Base-by-base conservation (phyloP, 1,284 basidiomycete genomes). In the Papiliotrema terrestris region DNA sequence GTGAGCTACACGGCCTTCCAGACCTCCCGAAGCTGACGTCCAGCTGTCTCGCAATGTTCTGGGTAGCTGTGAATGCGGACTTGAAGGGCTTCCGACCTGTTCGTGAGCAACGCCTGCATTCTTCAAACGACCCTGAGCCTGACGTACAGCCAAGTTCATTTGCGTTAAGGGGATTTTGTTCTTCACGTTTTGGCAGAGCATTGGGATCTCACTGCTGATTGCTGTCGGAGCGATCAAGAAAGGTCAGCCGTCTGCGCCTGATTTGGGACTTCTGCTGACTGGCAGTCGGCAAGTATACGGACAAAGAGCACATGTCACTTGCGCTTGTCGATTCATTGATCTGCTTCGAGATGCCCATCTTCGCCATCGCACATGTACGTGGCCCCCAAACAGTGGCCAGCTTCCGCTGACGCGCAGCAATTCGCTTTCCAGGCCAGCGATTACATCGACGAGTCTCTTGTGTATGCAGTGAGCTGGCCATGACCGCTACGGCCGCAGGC, bases 161-260 rank as follows among this genome's bases (percentile, higher is more conserved):
- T 98, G 93, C 72, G 91, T 98, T 67, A 98, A 98, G 73, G 93
- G 92, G 47, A 94, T 98, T 62, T 82, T 98, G 43, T 97, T 98
- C 81, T 95, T 96, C 77, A 94, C 89, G 0, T 99, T 98, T 79
- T 99, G 95, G 95, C 95, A 98, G 72, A 84, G 87, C 15, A 84
- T 97, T 44, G 83, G 74, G 44, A 85, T 98, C 51, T 94, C 92
- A 26, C 83, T 92, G 65, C 83, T 98, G 20, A 95, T 97, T 41
- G 87, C 92, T 1, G 80, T 87, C 0, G 84, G 87, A 1, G 80
- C 82, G 44, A 89, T 98, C 72, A 85, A 79, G 35, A 82, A 81
- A 48, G 84, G 78, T 79, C 46, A 55, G 75, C 23, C 37, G 15
- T 9, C 4, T 22, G 22, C 54, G 4, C 25, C n/a, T 29, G 17